These are phyloP conservation scores for Acer saccharum DNA, from an alignment of 345 rosid species.

Conservation along the genomic window DNA sequence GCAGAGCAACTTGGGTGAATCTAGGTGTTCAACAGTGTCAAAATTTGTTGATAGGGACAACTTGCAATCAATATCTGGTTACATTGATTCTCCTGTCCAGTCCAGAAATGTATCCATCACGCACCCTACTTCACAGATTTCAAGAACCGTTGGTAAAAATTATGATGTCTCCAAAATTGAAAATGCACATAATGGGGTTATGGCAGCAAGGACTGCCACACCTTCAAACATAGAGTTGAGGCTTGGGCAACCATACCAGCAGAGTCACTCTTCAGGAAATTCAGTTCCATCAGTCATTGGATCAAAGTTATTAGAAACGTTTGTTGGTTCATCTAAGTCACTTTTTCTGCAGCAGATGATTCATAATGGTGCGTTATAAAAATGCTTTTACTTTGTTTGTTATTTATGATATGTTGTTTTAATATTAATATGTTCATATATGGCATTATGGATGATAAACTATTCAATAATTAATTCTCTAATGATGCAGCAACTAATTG, in stretches of 20 bases:
- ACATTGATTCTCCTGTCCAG: constrained; percentile 29
- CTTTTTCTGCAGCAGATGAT: constrained; percentile 32
- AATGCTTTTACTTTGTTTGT: constrained; percentile 17
- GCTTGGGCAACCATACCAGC: constrained; percentile 58
- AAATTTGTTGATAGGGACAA: constrained; percentile 28
- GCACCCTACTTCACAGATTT: constrained; percentile 23
- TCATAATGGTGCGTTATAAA: constrained; percentile 37
- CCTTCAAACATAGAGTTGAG: constrained; percentile 51
- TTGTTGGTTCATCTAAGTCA: constrained; percentile 25
- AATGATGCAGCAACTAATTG: constrained; percentile 36
- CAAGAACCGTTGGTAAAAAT: constrained; percentile 16
- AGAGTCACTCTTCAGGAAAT: constrained; percentile 30
- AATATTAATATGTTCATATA: constrained; percentile 11
- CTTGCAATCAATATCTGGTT: constrained; percentile 27
- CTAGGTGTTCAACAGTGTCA: constrained; percentile 32
- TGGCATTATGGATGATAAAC: constrained; percentile 14
- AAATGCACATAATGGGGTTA: constrained; percentile 22
- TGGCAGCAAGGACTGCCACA: constrained; percentile 26
- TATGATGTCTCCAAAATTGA: constrained; percentile 21
- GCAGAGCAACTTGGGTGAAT: constrained; percentile 23
- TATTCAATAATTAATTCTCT: constrained; percentile 24
- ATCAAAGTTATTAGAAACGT: constrained; percentile 21
- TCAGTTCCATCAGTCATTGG: constrained; percentile 24
- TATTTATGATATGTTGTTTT: constrained; percentile 11
- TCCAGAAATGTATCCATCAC: constrained; percentile 23